A percentile compares a stretch with the other conserved stretches of the same genome.
These are phyloP conservation scores for Volvariella volvacea DNA, from an alignment of 1,284 basidiomycete genomes.

Conservation along the genomic window DNA sequence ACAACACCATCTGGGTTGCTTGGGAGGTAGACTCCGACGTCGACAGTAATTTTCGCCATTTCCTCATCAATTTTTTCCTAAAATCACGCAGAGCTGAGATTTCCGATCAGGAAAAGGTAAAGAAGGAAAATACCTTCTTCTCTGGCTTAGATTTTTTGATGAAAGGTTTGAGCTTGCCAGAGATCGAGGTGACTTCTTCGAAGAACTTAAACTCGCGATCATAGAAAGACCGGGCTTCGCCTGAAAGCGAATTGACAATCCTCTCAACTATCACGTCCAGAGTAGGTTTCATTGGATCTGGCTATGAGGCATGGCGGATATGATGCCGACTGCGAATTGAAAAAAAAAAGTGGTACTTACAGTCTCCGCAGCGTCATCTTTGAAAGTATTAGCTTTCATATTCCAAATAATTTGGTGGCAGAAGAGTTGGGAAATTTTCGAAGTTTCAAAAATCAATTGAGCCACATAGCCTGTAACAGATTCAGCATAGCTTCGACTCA, in stretches of 20 bases:
- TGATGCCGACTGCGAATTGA: constrained; percentile 4
- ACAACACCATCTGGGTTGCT: constrained; percentile 97
- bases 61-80: constrained; percentile 99
- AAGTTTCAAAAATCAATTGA: constrained; percentile 95
- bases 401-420: constrained; percentile 99
- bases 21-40: constrained; percentile 93
- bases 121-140: constrained; percentile 70
- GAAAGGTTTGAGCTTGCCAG: constrained; percentile 94
- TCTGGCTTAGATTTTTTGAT: constrained; percentile 96
- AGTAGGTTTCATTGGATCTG: constrained; percentile 92
- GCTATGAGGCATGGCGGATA: no score
- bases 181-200: constrained; percentile 94
- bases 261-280: constrained; percentile 84
- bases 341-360: constrained; percentile 37
- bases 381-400: constrained; percentile 98
- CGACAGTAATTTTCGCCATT: constrained; percentile 93
- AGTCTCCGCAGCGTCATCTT: constrained; percentile 81
- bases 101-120: constrained; percentile 1
- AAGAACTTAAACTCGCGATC: constrained; percentile 97
- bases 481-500: constrained; percentile 1
- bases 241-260: constrained; percentile 83
- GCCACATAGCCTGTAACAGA: constrained; percentile 76
- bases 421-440: constrained; percentile 96
- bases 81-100: constrained; percentile 6
- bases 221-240: constrained; percentile 89